These are phyloP conservation scores for Boletus sp. DNA, from an alignment of 768 basidiomycete species.

Conservation along the genomic window DNA sequence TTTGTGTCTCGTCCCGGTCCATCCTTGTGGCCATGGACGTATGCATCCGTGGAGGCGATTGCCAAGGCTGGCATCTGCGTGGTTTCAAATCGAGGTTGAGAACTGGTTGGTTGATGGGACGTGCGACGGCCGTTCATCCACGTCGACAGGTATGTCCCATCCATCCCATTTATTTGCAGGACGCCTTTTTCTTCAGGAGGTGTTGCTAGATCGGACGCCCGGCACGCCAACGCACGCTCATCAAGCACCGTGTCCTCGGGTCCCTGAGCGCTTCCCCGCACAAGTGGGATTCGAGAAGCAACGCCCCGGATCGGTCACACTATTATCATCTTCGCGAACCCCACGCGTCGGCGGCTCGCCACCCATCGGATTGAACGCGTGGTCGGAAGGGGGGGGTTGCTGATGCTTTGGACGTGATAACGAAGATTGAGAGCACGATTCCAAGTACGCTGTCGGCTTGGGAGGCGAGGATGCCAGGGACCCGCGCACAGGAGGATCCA, in stretches of 20 bases:
- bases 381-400: not conserved
- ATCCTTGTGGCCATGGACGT: not conserved
- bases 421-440: no score
- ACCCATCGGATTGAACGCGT: constrained; percentile 19
- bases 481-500: not conserved
- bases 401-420: not conserved
- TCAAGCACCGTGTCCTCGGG: constrained; percentile 37
- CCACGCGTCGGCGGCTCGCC: constrained; percentile 33
- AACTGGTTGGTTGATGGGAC: constrained; percentile 26
- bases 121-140: constrained; percentile 18
- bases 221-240: constrained; percentile 21
- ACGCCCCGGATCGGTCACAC: constrained; percentile 27
- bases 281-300: constrained; percentile 8
- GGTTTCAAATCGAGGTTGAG: constrained; percentile 21
- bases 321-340: constrained; percentile 46
- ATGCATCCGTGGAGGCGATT: constrained; percentile 26
- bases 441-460: constrained; percentile 33
- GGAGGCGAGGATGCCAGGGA: not conserved
- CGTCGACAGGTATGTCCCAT: constrained; percentile 30
- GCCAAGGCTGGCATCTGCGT: constrained; percentile 20
- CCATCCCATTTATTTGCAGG: not conserved
- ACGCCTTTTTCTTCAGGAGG: not conserved
- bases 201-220: not conserved
- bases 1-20: not conserved
- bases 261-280: constrained; percentile 23